Evolutionary conservation across 352 stramenopile genomes (phyloP), one percentile per base, ranked within the genome.

Genomic region (Globisporangium spiculum): DNA sequence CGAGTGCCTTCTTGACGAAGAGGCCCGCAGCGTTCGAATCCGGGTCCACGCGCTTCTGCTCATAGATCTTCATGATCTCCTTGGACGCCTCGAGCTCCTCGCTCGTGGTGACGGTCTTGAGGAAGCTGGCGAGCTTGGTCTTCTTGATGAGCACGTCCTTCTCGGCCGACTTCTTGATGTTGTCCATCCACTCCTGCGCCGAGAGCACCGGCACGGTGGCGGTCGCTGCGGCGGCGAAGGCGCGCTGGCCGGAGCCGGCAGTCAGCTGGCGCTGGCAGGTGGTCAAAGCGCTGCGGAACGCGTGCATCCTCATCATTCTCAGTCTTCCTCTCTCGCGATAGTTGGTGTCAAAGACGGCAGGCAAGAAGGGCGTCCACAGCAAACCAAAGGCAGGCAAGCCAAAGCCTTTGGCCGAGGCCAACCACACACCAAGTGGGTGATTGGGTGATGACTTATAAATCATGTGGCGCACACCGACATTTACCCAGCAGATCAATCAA

Each of bases 11-110:
- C 75, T 94, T 94, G 18, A 94, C 80, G 61, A 94, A 91, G 1
- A 92, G 66, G 8, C 84, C 86, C 4, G 81, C 84, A n/a, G 86
- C 86, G 64, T 86, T 91, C 50, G 84, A 72, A 61, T 92, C 84
- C 66, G 84, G 86, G 68, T 94, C 86, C 66, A 94, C 83, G 53
- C 86, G 84, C 76, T 94, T 94, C 71, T 89, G 74, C 77, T 94
- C 86, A 71, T 94, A 94, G 66, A 94, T 92, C 72, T 91, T 89
- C 86, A 94, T 92, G 69, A 94, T 92, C 74, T 92, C 84, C 75
- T 92, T 92, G 30, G 78, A 87, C 1, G 81, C 83, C 73, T 90
- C 81, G 56, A 94, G 75, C 75, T 94, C 75, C 72, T 94, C 86
- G 62, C 78, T 91, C 5, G 83, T 94, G 36, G 81, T 92, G 60